phyloP scores from a whole-genome alignment of 2,329 filamentous ascomycete species.

The Acephala macrosclerotiorum region DNA sequence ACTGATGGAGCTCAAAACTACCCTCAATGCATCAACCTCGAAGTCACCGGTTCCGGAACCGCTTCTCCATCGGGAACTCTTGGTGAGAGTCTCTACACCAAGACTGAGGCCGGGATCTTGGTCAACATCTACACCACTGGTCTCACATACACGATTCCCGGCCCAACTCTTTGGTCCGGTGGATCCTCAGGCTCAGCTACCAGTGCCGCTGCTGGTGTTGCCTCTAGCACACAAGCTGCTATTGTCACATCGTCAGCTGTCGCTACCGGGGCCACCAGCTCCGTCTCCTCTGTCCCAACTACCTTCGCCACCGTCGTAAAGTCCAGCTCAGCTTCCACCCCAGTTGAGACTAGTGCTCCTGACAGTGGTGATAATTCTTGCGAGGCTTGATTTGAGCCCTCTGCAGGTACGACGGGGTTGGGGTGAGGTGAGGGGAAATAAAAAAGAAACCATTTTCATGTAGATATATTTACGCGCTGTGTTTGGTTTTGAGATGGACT shows the following conservation, averaged over 20 bases:
- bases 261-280: background rate
- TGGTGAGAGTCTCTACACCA: slow-evolving; percentile 51
- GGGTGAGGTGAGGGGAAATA: background rate
- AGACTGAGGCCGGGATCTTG: slow-evolving; percentile 51
- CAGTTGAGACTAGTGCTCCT: slow-evolving; percentile 1
- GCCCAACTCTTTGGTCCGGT: slow-evolving; percentile 44
- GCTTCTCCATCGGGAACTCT: slow-evolving; percentile 46
- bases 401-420: background rate
- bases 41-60: slow-evolving; percentile 54
- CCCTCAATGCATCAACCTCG: slow-evolving; percentile 59
- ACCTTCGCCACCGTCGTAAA: background rate
- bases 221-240: slow-evolving; percentile 12
- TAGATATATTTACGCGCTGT: background rate
- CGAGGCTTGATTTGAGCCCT: background rate
- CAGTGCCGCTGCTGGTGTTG: slow-evolving; percentile 39
- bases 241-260: slow-evolving; percentile 4
- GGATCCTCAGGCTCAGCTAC: slow-evolving; percentile 26
- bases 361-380: background rate
- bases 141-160: slow-evolving; percentile 44
- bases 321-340: background rate
- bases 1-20: slow-evolving; percentile 57
- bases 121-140: slow-evolving; percentile 48
- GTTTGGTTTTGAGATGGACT: background rate
- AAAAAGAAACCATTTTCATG: slow-evolving; percentile 1
- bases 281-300: background rate